Conservation (phyloP, 768 basidiomycete genomes). For the Chalciporus piperatus region DNA sequence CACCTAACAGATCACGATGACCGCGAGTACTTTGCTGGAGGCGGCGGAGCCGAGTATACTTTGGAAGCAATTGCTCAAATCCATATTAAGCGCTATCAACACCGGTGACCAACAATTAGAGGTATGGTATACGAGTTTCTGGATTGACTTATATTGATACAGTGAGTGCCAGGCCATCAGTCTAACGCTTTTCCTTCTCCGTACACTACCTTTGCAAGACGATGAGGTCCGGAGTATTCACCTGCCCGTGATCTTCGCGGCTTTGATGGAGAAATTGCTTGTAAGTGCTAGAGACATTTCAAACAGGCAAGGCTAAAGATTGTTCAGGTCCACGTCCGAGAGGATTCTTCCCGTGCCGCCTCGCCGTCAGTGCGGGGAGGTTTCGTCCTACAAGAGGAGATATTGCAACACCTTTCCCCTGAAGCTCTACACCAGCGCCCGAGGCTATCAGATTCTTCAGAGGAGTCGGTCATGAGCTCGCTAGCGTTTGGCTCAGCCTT, state of each 20-base stretch:
- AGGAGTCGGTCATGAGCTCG: conserved; percentile 36
- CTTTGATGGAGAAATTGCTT: conserved; percentile 59
- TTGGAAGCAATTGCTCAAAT: conserved; percentile 73
- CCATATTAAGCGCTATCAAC: conserved; percentile 54
- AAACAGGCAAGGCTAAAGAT: background rate
- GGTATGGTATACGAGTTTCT: conserved; percentile 35
- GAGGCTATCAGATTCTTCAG: conserved; percentile 38
- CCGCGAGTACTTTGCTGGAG: conserved; percentile 87
- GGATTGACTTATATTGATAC: conserved; percentile 3
- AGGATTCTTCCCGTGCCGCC: conserved; percentile 34
- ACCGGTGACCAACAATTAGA: conserved; percentile 44
- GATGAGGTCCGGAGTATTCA: conserved; percentile 83
- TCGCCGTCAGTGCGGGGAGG: conserved; percentile 39
- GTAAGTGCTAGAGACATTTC: conserved; percentile 39
- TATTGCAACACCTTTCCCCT: conserved; percentile 50
- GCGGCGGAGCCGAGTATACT: conserved; percentile 86
- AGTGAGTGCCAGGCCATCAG: conserved; percentile 50
- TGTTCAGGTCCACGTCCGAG: conserved; percentile 36
- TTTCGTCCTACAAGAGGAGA: conserved; percentile 51
- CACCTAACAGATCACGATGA: conserved; percentile 62
- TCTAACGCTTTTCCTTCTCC: conserved; percentile 71
- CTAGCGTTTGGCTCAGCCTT: conserved; percentile 60
- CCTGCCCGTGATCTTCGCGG: conserved; percentile 74
- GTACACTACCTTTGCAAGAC: conserved; percentile 73
- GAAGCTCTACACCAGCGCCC: conserved; percentile 51